These are phyloP conservation scores for Daphne laureola DNA, from an alignment of 441 rosid genomes.

Conservation along the genomic window DNA sequence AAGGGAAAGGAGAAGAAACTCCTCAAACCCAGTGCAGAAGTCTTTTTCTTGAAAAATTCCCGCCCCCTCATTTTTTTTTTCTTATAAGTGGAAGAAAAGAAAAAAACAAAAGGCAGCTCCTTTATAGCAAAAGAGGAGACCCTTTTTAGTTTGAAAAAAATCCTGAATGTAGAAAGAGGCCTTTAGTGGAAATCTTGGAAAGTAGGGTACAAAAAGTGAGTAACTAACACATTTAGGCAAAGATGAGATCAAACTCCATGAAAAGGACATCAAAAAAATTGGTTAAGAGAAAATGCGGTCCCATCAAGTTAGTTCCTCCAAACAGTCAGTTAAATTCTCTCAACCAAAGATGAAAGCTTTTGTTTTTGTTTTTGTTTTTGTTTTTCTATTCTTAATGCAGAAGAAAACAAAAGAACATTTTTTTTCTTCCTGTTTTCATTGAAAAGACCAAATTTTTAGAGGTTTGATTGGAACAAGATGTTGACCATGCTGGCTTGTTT, in stretches of 20 bases:
- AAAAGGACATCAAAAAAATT: constrained; percentile 42
- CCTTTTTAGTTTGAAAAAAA: constrained; percentile 6
- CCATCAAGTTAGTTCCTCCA: constrained; percentile 34
- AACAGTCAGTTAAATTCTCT: constrained; percentile 16
- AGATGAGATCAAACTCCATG: constrained; percentile 19
- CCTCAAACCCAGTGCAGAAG: constrained; percentile 26
- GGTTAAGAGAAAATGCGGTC: constrained; percentile 45
- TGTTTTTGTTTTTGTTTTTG: too few species aligned
- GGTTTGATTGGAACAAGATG: constrained; percentile 20
- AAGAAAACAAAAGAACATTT: background rate
- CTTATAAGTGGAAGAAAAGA: too few species aligned
- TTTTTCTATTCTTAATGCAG: background rate
- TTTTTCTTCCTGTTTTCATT: too few species aligned
- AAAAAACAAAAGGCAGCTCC: too few species aligned
- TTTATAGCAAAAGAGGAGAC: too few species aligned
- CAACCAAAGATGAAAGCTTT: background rate
- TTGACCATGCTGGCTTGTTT: constrained; percentile 51
- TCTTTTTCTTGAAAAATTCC: constrained; percentile 19
- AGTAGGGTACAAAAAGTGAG: constrained; percentile 11
- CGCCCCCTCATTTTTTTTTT: too few species aligned
- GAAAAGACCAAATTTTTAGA: constrained; percentile 1
- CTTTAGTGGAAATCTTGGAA: constrained; percentile 39
- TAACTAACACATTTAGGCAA: constrained; percentile 13
- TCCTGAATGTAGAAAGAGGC: constrained; percentile 23
- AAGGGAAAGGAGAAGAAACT: constrained; percentile 26